phyloP scores from a whole-genome alignment of 106 monocot species.

The Dactylorhiza incarnata region DNA sequence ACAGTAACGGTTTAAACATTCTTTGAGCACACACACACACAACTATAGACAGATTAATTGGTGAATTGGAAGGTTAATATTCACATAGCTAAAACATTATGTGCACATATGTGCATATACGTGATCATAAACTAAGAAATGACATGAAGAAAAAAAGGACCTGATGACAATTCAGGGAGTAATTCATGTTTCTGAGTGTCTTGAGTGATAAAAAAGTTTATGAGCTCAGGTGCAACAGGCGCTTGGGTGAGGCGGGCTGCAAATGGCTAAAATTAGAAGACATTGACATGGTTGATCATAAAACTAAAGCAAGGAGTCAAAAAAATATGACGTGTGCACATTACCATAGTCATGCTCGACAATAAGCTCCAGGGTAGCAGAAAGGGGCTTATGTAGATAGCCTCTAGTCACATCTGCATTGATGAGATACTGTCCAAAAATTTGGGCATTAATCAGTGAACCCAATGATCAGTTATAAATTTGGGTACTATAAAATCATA shows the following conservation, averaged over 20 bases:
- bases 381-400: slow-evolving; percentile 29
- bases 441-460: slow-evolving; percentile 7
- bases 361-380: slow-evolving; percentile 26
- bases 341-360: slow-evolving; percentile 29
- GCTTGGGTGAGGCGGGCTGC: slow-evolving; percentile 10
- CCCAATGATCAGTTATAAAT: not conserved
- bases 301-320: not conserved
- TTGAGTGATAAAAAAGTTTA: slow-evolving; percentile 36
- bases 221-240: slow-evolving; percentile 19
- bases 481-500: not conserved
- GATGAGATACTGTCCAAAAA: slow-evolving; percentile 25
- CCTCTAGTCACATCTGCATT: slow-evolving; percentile 26
- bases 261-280: not conserved
- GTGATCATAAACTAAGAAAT: not conserved
- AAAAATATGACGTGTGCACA: not conserved
- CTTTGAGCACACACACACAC: too few species aligned
- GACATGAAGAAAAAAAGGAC: slow-evolving; percentile 8
- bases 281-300: not conserved
- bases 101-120: too few species aligned
- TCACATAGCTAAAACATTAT: too few species aligned
- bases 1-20: too few species aligned
- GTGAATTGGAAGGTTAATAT: too few species aligned
- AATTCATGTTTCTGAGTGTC: slow-evolving; percentile 53
- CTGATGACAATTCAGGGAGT: slow-evolving; percentile 36
- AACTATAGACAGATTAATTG: too few species aligned